phyloP scores from a whole-genome alignment of 2,329 filamentous ascomycete genomes.

The Pseudohalonectria lignicola region DNA sequence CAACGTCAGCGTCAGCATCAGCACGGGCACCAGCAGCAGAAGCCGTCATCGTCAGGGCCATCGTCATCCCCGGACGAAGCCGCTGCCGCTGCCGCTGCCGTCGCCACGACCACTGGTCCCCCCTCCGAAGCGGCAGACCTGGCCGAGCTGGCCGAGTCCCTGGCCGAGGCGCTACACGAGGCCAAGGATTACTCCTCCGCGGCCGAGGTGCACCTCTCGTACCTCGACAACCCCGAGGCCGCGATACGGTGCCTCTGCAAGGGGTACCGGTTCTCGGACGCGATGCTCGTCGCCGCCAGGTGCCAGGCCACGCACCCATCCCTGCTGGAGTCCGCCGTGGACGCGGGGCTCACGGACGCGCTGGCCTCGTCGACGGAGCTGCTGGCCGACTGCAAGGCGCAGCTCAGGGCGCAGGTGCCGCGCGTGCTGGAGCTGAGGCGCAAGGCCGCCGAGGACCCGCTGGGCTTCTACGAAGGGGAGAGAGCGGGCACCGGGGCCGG shows the following conservation, averaged over 20 bases:
- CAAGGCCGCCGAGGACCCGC: conserved; percentile 73
- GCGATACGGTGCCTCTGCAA: conserved; percentile 75
- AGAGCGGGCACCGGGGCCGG: conserved; percentile 17
- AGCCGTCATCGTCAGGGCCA: too few species aligned
- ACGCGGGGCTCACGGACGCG: conserved; percentile 69
- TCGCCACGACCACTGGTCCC: too few species aligned
- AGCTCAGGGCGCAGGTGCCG: conserved; percentile 75
- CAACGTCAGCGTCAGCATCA: conserved; percentile 30
- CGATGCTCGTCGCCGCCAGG: conserved; percentile 64
- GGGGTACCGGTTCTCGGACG: conserved; percentile 78
- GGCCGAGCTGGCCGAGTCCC: conserved; percentile 54
- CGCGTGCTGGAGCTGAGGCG: conserved; percentile 71
- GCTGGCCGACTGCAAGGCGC: conserved; percentile 81
- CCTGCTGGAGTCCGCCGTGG: conserved; percentile 59
- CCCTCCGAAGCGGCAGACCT: conserved; percentile 51
- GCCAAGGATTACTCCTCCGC: conserved; percentile 75
- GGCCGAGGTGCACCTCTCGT: conserved; percentile 69
- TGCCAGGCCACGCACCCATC: conserved; percentile 38
- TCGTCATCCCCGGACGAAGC: too few species aligned
- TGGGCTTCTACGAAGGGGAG: conserved; percentile 82
- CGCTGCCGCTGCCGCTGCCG: too few species aligned
- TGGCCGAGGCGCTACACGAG: conserved; percentile 73
- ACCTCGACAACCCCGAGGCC: conserved; percentile 60
- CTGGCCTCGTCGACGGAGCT: conserved; percentile 79
- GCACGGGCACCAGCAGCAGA: conserved; percentile 31